Conservation (phyloP, 2,329 filamentous ascomycete species). For the Orbilia blumenaviensis region DNA sequence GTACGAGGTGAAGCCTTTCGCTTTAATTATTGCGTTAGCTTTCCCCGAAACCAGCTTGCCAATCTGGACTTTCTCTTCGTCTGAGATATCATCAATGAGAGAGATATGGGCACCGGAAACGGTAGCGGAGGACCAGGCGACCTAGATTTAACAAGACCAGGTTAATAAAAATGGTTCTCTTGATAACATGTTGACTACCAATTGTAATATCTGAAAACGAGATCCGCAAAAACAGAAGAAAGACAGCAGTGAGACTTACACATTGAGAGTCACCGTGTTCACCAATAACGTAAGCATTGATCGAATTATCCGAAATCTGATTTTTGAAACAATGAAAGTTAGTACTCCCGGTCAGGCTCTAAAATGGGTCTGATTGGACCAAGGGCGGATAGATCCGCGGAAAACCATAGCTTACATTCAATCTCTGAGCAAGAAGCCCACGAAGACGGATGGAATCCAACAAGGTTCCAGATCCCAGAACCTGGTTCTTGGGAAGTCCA, state of each 20-base stretch:
- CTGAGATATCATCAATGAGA: slow-evolving; percentile 54
- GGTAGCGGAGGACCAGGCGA: slow-evolving; percentile 59
- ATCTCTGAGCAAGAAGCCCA: slow-evolving; percentile 40
- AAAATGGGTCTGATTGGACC: slow-evolving; percentile 1
- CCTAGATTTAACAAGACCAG: slow-evolving; percentile 17
- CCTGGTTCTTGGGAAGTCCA: slow-evolving; percentile 59
- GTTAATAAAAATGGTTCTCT: slow-evolving; percentile 14
- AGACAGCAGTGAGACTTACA: slow-evolving; percentile 23
- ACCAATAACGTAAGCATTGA: slow-evolving; percentile 59
- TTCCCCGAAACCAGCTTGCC: slow-evolving; percentile 57
- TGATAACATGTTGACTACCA: slow-evolving; percentile 11
- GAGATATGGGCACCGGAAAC: slow-evolving; percentile 58
- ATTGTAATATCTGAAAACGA: slow-evolving; percentile 5
- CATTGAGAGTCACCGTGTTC: slow-evolving; percentile 60
- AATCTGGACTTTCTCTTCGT: slow-evolving; percentile 57
- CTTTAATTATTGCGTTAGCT: slow-evolving; percentile 60
- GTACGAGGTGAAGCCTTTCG: slow-evolving; percentile 60
- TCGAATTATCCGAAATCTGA: slow-evolving; percentile 58
- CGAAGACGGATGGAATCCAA: slow-evolving; percentile 59
- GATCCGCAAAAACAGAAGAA: neutral
- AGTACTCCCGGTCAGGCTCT: slow-evolving; percentile 8
- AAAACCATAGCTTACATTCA: slow-evolving; percentile 44
- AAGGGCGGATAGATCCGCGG: neutral
- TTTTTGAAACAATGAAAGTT: slow-evolving; percentile 15
- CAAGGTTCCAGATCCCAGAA: slow-evolving; percentile 59